phyloP scores from a whole-genome alignment of 2,329 filamentous ascomycete species.

The Penicillium sp. region DNA sequence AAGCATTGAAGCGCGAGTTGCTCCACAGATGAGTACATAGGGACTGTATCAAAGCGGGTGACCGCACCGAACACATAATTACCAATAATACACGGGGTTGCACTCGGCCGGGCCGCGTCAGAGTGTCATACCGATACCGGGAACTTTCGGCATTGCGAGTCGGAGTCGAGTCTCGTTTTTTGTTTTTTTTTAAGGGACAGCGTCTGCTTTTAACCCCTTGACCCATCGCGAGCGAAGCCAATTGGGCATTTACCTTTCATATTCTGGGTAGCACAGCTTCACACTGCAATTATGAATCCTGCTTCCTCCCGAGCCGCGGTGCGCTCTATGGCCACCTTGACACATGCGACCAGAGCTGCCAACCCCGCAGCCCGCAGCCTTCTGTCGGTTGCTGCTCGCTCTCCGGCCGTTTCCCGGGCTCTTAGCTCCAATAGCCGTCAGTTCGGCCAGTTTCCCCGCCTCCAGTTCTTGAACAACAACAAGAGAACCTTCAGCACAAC shows the following conservation, averaged over 20 bases:
- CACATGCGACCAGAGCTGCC: conserved; percentile 36
- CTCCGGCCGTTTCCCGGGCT: conserved; percentile 29
- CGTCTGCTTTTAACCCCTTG: conserved; percentile 3
- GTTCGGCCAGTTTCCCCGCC: conserved; percentile 35
- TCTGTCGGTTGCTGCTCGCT: conserved; percentile 29
- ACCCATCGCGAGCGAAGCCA: conserved; percentile 11
- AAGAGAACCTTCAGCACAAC: conserved; percentile 40
- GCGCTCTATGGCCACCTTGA: conserved; percentile 37
- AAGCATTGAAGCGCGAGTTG: conserved; percentile 27
- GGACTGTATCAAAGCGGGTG: too few species aligned
- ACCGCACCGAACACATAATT: conserved; percentile 11
- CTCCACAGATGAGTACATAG: conserved; percentile 8
- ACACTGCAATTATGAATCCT: conserved; percentile 34
- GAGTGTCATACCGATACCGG: conserved; percentile 26
- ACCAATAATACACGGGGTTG: conserved; percentile 5
- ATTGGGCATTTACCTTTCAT: conserved; percentile 7
- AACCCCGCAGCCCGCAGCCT: conserved; percentile 36
- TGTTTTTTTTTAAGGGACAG: conserved; percentile 13
- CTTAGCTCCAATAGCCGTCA: conserved; percentile 33
- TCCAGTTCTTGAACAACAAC: conserved; percentile 35
- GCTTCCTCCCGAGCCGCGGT: conserved; percentile 38
- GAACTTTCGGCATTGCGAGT: conserved; percentile 24
- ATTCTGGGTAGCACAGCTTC: conserved; percentile 9
- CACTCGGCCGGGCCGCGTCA: background rate
- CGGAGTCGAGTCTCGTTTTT: conserved; percentile 14